Evolutionary conservation across 2,329 filamentous ascomycete genomes (phyloP).

Genomic region (Gliomastix tumulicola): DNA sequence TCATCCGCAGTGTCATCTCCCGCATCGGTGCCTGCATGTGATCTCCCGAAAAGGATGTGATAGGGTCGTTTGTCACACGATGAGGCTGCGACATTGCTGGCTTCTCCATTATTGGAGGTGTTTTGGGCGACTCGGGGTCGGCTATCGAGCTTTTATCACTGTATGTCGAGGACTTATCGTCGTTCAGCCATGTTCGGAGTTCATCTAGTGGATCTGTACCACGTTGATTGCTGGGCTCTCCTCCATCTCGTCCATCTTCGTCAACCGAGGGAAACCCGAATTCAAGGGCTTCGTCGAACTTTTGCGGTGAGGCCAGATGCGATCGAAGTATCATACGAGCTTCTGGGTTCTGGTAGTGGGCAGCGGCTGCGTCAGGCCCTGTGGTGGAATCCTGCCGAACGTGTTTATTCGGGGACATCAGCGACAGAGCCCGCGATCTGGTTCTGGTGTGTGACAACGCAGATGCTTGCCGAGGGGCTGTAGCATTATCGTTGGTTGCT

Average conservation of each 20-base stretch:
- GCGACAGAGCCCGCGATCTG: conserved; percentile 48
- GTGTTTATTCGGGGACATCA: conserved; percentile 42
- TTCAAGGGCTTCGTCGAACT: conserved; percentile 91
- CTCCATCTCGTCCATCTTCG: conserved; percentile 9
- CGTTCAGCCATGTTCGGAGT: conserved; percentile 49
- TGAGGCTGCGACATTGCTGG: conserved; percentile 18
- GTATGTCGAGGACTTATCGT: conserved; percentile 49
- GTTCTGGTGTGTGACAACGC: conserved; percentile 38
- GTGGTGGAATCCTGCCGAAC: conserved; percentile 15
- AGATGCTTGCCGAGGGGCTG: too few relatives aligned
- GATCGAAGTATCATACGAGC: conserved; percentile 78
- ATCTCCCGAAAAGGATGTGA: conserved; percentile 22
- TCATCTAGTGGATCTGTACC: conserved; percentile 9
- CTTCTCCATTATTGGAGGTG: conserved; percentile 42
- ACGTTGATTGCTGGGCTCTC: neutral
- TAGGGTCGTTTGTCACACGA: conserved; percentile 14
- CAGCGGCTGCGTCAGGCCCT: conserved; percentile 62
- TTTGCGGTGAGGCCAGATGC: conserved; percentile 82
- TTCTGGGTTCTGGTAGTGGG: conserved; percentile 86
- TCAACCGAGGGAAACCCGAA: conserved; percentile 78
- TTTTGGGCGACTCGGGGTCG: conserved; percentile 54
- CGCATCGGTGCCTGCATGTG: conserved; percentile 48
- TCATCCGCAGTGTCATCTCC: conserved; percentile 97
- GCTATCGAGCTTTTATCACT: conserved; percentile 47
- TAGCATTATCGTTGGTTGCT: conserved; percentile 28